Percentiles rank a stretch among this genome's conserved stretches.
Conservation (phyloP, 345 rosid species). For the Pistacia integerrima region DNA sequence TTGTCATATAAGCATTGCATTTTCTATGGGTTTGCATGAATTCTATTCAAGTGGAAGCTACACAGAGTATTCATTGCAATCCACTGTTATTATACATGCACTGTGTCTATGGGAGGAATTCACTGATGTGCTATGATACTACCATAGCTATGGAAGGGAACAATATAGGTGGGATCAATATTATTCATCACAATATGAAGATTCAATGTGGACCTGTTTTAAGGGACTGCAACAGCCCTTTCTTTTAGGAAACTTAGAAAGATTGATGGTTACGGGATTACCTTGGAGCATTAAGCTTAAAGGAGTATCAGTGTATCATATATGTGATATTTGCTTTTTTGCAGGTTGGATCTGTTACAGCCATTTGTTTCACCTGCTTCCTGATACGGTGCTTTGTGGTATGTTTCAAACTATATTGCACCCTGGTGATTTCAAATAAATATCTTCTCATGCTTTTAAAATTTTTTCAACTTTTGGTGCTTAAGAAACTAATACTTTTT, state of each 20-base stretch:
- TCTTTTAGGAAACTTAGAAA: background rate
- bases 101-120: background rate
- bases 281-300: background rate
- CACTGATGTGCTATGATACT: background rate
- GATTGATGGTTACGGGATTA: background rate
- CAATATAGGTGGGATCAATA: background rate
- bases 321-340: conserved; percentile 23
- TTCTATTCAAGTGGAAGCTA: background rate
- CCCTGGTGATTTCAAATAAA: background rate
- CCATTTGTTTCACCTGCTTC: conserved; percentile 95
- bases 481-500: background rate
- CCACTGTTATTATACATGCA: background rate
- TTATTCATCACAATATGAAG: background rate
- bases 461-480: background rate
- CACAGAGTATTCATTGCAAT: background rate
- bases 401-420: conserved; percentile 30
- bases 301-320: conserved; percentile 2
- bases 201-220: background rate
- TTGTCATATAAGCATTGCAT: background rate
- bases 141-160: background rate
- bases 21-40: background rate
- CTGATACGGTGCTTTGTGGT: conserved; percentile 93
- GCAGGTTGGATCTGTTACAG: conserved; percentile 99
- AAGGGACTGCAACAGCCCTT: background rate
- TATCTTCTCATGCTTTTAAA: background rate